phyloP scores from a whole-genome alignment of 163 green algal genomes.

The Chlamydomonas reinhardtii region DNA sequence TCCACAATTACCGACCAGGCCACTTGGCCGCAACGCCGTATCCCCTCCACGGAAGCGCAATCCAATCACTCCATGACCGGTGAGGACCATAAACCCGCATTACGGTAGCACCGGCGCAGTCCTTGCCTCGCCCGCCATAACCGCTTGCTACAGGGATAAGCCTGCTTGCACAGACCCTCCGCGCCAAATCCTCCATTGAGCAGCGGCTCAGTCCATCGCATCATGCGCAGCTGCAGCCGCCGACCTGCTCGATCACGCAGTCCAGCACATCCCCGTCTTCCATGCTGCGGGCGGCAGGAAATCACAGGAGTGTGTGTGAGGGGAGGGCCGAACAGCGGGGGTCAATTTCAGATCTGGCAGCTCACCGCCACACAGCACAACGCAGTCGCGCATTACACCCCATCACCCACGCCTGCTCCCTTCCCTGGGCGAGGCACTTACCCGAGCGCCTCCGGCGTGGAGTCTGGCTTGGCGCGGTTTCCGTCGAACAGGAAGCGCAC shows the following conservation, averaged over 20 bases:
- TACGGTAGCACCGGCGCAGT: background rate
- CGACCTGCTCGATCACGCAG: conserved; percentile 76
- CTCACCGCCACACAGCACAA: no score
- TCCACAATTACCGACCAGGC: no score
- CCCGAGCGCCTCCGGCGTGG: conserved; percentile 49
- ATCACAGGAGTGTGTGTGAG: no score
- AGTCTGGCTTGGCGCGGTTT: conserved; percentile 42
- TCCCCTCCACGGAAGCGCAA: no score
- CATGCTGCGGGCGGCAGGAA: conserved; percentile 44
- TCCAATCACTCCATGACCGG: no score
- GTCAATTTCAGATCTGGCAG: no score
- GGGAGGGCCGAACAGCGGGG: no score
- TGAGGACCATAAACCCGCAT: no score
- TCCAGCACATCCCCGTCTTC: conserved; percentile 69
- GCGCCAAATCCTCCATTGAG: background rate
- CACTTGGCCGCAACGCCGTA: no score
- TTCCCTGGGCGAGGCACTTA: background rate
- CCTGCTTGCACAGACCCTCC: background rate
- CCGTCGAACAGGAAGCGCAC: conserved; percentile 75
- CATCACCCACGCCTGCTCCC: no score
- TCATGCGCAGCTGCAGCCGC: conserved; percentile 43
- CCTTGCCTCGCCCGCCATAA: background rate
- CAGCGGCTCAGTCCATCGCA: no score
- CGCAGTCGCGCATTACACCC: no score
- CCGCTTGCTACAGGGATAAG: background rate